Conservation (phyloP, 2,329 filamentous ascomycete species). For the Fulvia fulva region DNA sequence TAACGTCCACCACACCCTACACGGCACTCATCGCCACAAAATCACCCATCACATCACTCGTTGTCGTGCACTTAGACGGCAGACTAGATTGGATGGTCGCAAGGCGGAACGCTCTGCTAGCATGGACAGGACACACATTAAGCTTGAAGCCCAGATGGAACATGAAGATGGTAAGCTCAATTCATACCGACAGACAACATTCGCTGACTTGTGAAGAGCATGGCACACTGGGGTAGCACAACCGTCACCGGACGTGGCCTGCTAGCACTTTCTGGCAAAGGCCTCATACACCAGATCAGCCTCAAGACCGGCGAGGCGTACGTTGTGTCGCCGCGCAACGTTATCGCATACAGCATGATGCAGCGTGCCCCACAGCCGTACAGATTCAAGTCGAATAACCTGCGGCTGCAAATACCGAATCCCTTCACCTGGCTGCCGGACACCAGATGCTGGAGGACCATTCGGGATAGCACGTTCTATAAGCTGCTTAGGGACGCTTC, state of each 20-base stretch:
- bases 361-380: conserved; percentile 74
- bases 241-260: conserved; percentile 83
- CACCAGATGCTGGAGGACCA: conserved; percentile 66
- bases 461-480: conserved; percentile 71
- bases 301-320: conserved; percentile 83
- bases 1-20: conserved; percentile 81
- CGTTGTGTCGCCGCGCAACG: conserved; percentile 81
- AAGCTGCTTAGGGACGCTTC: conserved; percentile 61
- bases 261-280: conserved; percentile 76
- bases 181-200: neutral
- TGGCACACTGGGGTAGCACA: conserved; percentile 90
- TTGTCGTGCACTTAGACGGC: conserved; percentile 84
- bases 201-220: conserved; percentile 49
- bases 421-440: conserved; percentile 63
- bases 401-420: conserved; percentile 74
- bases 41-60: conserved; percentile 79
- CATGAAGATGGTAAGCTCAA: conserved; percentile 54
- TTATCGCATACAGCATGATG: conserved; percentile 82
- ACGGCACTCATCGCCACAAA: conserved; percentile 86
- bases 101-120: conserved; percentile 82
- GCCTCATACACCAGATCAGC: conserved; percentile 82
- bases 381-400: conserved; percentile 71
- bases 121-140: conserved; percentile 91
- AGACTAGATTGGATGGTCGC: conserved; percentile 93
- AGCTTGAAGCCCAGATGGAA: conserved; percentile 72